Evolutionary conservation across 2,329 filamentous ascomycete species (phyloP), one percentile per base, ranked within the genome.

Genomic region (Venturia asperata): DNA sequence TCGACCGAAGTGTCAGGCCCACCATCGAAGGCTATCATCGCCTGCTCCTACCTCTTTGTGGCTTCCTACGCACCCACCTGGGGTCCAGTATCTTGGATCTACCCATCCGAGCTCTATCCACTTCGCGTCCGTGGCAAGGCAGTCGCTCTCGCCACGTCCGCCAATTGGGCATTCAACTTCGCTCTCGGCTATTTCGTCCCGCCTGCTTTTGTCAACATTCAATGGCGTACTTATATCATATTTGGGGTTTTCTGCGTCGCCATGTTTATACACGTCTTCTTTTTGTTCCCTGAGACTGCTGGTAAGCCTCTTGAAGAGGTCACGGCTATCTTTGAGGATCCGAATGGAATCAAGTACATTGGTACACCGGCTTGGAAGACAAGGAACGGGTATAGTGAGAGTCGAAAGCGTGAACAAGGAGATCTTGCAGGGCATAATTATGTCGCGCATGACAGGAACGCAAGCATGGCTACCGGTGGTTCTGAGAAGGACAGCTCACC

Each of bases 251-350:
- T 91, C 79, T 89, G 88, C 72, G 81, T 81, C 0, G 80, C 81
- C 6, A 88, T 89, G 70, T 85, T 86, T 49, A 73, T 91, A 63
- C 65, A 74, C 30, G 63, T 66, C n/a, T 66, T 64, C 52, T 66
- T 67, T 39, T 27, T 81, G 19, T 85, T 85, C 69, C 87, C 87
- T 0, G 84, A 91, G 75, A 91, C 88, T 0, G 84, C 85, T 47
- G 88, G 88, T 15, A 89, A 86, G 75, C 88, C 87, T 0, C 83
- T 92, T 0, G 89, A 92, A 72, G 88, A 92, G 72, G 87, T 91
- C 74, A 88, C 90, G 68, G 84, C 84, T 17, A 86, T 92, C 68
- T 92, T 92, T 72, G 47, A 58, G n/a, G 55, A 80, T 61, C 71
- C 72, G 3, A 68, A 70, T 17, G 73, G 74, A 27, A 70, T 73